These are phyloP conservation scores for Sphagnurus paluster DNA, from an alignment of 1,284 basidiomycete species.

Conservation along the genomic window DNA sequence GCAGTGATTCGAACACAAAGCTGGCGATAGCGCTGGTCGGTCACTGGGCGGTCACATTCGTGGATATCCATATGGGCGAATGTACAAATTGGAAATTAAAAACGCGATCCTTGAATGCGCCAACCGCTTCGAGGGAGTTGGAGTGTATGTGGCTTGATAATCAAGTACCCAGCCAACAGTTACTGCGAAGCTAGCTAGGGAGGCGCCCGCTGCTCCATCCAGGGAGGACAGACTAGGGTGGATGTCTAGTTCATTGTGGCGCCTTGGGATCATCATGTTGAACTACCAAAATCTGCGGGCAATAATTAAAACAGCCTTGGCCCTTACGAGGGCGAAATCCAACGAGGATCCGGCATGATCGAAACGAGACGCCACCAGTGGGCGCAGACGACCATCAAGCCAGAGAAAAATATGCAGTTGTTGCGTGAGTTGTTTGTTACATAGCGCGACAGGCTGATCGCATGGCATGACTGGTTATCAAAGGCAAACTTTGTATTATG, in stretches of 20 bases:
- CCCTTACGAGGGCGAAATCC: not conserved
- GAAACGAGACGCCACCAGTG: not conserved
- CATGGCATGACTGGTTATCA: conserved; percentile 2
- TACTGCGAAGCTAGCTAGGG: not conserved
- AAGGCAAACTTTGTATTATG: conserved; percentile 8
- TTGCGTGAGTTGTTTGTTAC: not conserved
- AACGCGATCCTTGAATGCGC: too few species aligned
- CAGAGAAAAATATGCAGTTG: not conserved
- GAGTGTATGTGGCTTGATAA: too few species aligned
- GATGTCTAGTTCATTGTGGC: conserved; percentile 9
- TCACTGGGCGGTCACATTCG: not conserved
- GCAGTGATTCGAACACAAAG: not conserved
- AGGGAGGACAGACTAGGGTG: not conserved
- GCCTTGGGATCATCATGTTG: not conserved
- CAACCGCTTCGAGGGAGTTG: too few species aligned
- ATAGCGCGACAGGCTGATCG: conserved; percentile 5
- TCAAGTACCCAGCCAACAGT: not conserved
- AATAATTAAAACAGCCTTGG: not conserved
- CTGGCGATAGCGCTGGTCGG: not conserved
- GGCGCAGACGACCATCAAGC: not conserved
- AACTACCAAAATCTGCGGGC: not conserved
- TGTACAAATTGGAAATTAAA: too few species aligned
- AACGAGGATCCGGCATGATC: not conserved
- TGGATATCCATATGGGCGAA: not conserved
- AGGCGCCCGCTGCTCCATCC: not conserved